Evolutionary conservation across 345 rosid species (phyloP).

Genomic region (Rhodamnia argentea): DNA sequence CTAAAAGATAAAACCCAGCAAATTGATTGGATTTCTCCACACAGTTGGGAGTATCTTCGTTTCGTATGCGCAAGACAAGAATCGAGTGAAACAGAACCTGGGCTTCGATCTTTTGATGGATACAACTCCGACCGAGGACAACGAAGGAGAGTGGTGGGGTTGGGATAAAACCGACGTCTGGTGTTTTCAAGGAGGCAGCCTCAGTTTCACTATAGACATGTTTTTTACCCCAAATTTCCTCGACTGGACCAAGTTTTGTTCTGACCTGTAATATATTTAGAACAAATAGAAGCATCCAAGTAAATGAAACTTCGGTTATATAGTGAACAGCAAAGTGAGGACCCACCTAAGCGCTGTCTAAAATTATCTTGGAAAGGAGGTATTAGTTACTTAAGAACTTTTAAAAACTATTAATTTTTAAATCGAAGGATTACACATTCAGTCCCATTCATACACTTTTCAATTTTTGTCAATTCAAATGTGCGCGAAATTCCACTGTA

Average conservation of each 20-base stretch:
- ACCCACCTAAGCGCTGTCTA: not conserved
- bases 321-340: not conserved
- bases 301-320: not conserved
- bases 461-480: not conserved
- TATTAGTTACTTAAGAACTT: not conserved
- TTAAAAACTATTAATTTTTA: not conserved
- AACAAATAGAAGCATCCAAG: not conserved
- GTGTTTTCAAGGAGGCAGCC: not conserved
- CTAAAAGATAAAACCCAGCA: no score
- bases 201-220: not conserved
- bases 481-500: not conserved
- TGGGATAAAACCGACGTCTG: not conserved
- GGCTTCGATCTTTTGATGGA: not conserved
- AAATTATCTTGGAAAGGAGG: not conserved
- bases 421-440: not conserved
- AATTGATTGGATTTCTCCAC: not conserved
- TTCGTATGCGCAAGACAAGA: not conserved
- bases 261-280: not conserved
- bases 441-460: not conserved
- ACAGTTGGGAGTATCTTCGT: not conserved
- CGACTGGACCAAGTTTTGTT: not conserved
- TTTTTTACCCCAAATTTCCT: not conserved
- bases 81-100: not conserved
- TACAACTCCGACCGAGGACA: not conserved
- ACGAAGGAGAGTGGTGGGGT: not conserved